Evolutionary conservation across 345 rosid species (phyloP), one percentile per base, ranked within the genome.

Genomic region (Citrus medica): DNA sequence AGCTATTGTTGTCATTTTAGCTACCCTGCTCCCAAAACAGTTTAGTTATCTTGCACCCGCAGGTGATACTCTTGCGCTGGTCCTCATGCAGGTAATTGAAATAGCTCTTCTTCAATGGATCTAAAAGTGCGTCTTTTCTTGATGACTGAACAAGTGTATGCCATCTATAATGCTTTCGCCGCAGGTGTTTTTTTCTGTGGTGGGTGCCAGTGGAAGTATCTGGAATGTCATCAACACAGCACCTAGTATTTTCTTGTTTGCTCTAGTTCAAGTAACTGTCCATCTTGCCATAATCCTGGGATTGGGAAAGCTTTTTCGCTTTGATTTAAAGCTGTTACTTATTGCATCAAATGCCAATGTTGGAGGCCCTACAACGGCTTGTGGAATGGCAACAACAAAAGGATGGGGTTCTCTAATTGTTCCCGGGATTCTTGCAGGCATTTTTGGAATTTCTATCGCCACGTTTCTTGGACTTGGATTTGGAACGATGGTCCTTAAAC

Each of bases 351-450:
- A 92, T 68, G 97, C 95, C 46, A 92, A 94, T 67, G 53, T 94
- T 0, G 98, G 96, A 30, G 97, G 98, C 16, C 97, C 98, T n/a
- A 89, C 97, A 8, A 92, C 97, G 5, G 98, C 97, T 0, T 90
- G 93, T 66, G 98, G 92, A 79, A 94, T 94, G 96, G 94, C 94
- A 67, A 88, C 91, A 0, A 92, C 94, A 38, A 91, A 92, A 89
- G 93, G 94, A 71, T 94, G 94, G 94, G 77, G 60, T 68, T 91
- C 94, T 14, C 71, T 92, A 71, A 87, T 91, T 25, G 93, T 94
- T 61, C 93, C 98, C 0, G 92, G 83, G 6, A 92, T 92, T 80
- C 95, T 94, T 32, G 88, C 86, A 0, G 94, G 94, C 73, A 90
- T 92, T 79, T 89, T 92, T 1, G 94, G 97, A 30, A 82, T 90